Percentiles rank a stretch among this genome's conserved stretches.
These are phyloP conservation scores for Jaltomata sinuosa DNA, from an alignment of 257 asterid genomes.

Conservation along the genomic window DNA sequence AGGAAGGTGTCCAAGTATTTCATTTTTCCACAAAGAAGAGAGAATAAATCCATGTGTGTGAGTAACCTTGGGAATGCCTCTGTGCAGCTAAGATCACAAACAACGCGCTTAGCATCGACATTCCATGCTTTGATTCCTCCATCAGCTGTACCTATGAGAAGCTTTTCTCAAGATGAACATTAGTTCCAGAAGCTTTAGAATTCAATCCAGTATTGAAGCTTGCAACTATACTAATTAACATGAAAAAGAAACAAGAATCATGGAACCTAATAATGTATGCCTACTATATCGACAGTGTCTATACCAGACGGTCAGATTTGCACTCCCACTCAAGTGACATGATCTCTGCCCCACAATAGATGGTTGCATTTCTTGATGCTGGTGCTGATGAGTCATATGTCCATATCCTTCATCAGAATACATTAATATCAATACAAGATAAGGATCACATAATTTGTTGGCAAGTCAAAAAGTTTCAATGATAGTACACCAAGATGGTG, in stretches of 20 bases:
- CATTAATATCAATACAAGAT: not conserved
- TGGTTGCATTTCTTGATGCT: constrained; percentile 91
- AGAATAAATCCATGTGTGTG: constrained; percentile 4
- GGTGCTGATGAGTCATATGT: constrained; percentile 74
- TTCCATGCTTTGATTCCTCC: constrained; percentile 99
- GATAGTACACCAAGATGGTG: not conserved
- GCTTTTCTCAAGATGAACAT: constrained; percentile 52
- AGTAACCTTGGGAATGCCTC: constrained; percentile 78
- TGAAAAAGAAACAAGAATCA: constrained; percentile 6
- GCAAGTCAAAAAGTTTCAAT: not conserved
- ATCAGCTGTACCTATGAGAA: constrained; percentile 95
- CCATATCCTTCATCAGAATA: constrained; percentile 71
- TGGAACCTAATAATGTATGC: not conserved
- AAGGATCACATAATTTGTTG: not conserved
- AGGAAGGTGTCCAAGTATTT: not conserved
- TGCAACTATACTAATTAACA: constrained; percentile 1
- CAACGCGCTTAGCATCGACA: constrained; percentile 92
- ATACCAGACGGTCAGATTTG: constrained; percentile 93
- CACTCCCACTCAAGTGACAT: constrained; percentile 98
- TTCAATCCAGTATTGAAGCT: constrained; percentile 14
- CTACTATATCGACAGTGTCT: constrained; percentile 17
- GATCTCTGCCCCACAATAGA: constrained; percentile 96
- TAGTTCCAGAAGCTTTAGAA: constrained; percentile 22
- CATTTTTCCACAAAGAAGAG: constrained; percentile 7
- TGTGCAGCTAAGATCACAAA: constrained; percentile 73